Conservation (phyloP, 257 asterid species). For the Ophiorrhiza pumila region DNA sequence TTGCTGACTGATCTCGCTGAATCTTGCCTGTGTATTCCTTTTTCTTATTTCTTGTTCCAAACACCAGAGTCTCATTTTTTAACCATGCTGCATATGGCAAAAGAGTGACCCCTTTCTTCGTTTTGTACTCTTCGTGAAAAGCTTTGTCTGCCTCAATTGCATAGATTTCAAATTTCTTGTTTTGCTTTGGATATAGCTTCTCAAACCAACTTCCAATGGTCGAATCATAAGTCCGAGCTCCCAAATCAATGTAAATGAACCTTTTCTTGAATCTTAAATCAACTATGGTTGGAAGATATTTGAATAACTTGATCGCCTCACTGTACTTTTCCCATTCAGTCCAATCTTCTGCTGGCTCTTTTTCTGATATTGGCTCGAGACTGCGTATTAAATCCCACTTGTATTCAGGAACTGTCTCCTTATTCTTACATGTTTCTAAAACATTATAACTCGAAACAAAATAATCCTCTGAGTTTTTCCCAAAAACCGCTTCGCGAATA, state of each 20-base stretch:
- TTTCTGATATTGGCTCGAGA: conserved; percentile 11
- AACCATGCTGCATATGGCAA: conserved; percentile 25
- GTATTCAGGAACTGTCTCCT: neutral
- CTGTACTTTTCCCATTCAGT: conserved; percentile 11
- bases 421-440: neutral
- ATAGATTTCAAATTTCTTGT: conserved; percentile 15
- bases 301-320: conserved; percentile 12
- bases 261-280: conserved; percentile 22
- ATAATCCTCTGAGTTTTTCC: neutral
- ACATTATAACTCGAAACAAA: neutral
- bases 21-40: conserved; percentile 21
- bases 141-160: conserved; percentile 24
- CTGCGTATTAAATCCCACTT: conserved; percentile 11
- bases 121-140: conserved; percentile 17
- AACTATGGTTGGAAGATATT: conserved; percentile 11
- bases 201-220: conserved; percentile 21
- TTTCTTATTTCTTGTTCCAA: conserved; percentile 14
- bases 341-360: conserved; percentile 19
- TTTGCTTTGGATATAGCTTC: conserved; percentile 25
- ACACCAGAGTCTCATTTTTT: conserved; percentile 8
- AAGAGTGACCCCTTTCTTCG: conserved; percentile 20
- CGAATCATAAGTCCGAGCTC: conserved; percentile 17
- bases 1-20: neutral
- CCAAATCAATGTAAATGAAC: conserved; percentile 21
- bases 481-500: conserved; percentile 14